phyloP scores from a whole-genome alignment of 2,329 filamentous ascomycete species.

The Ophiostoma quercus region DNA sequence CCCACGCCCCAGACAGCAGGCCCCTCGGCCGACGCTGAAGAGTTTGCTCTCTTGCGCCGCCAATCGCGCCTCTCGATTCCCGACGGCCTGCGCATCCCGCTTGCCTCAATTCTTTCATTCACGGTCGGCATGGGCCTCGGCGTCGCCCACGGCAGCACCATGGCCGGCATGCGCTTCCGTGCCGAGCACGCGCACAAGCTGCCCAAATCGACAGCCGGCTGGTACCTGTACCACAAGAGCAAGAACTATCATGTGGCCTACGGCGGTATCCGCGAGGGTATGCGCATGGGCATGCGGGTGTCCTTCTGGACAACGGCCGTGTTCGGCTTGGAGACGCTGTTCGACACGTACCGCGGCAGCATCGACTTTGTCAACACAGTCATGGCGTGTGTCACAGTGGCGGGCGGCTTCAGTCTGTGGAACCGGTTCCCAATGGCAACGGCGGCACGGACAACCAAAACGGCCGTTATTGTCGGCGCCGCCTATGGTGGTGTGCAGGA shows the following conservation, averaged over 20 bases:
- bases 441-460: constrained; percentile 70
- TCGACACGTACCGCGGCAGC: constrained; percentile 65
- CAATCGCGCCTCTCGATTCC: constrained; percentile 57
- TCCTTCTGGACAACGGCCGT: constrained; percentile 70
- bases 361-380: constrained; percentile 77
- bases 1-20: background rate
- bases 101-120: constrained; percentile 60
- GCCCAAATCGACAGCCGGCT: constrained; percentile 73
- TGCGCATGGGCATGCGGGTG: constrained; percentile 66
- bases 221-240: constrained; percentile 98
- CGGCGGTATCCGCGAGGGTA: constrained; percentile 71
- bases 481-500: constrained; percentile 80
- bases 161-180: constrained; percentile 75
- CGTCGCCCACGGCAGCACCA: constrained; percentile 64
- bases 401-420: constrained; percentile 80
- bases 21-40: background rate
- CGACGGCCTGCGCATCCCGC: constrained; percentile 58
- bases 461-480: constrained; percentile 72
- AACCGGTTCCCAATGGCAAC: constrained; percentile 75
- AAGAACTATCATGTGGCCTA: constrained; percentile 88
- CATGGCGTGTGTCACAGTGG: constrained; percentile 75
- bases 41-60: constrained; percentile 32
- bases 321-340: constrained; percentile 75
- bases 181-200: constrained; percentile 95
- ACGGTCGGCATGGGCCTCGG: constrained; percentile 66